Evolutionary conservation across 2,329 filamentous ascomycete species (phyloP).

Genomic region (Colletotrichum horii): DNA sequence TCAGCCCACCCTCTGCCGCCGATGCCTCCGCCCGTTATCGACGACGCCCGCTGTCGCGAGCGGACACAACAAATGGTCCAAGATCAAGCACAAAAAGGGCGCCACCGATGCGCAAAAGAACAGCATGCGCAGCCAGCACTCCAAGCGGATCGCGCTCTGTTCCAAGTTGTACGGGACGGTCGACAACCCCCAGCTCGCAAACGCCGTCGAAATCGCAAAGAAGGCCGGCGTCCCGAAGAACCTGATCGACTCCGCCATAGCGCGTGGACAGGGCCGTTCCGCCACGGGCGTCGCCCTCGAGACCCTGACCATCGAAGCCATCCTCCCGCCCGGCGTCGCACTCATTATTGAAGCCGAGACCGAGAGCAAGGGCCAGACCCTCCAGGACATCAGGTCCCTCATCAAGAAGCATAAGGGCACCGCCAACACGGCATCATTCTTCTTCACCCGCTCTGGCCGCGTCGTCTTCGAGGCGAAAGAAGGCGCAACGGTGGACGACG

Average conservation of each 20-base stretch:
- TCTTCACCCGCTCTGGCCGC: conserved; percentile 83
- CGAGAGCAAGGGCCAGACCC: conserved; percentile 75
- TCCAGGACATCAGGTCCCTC: conserved; percentile 74
- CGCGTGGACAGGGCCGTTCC: conserved; percentile 86
- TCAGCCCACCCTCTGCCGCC: conserved; percentile 42
- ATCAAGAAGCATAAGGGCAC: conserved; percentile 76
- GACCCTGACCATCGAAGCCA: conserved; percentile 76
- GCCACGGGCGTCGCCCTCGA: conserved; percentile 79
- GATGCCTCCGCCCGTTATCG: conserved; percentile 54
- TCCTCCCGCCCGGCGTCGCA: conserved; percentile 78
- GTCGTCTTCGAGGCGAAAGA: conserved; percentile 68
- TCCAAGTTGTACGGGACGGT: conserved; percentile 79
- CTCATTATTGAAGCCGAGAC: conserved; percentile 86
- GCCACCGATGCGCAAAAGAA: conserved; percentile 83
- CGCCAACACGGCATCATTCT: conserved; percentile 71
- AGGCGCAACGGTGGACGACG: conserved; percentile 63
- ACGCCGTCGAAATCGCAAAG: conserved; percentile 78
- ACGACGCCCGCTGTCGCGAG: conserved; percentile 53
- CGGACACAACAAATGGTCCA: conserved; percentile 94
- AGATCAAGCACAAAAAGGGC: conserved; percentile 94
- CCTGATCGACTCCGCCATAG: conserved; percentile 83
- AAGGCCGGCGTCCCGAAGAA: conserved; percentile 85
- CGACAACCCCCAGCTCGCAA: conserved; percentile 77
- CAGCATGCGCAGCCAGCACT: conserved; percentile 69
- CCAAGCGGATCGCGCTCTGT: conserved; percentile 75